Evolutionary conservation across 208 protist species (phyloP), one percentile per base, ranked within the genome.

Genomic region (Crithidia mellificae): DNA sequence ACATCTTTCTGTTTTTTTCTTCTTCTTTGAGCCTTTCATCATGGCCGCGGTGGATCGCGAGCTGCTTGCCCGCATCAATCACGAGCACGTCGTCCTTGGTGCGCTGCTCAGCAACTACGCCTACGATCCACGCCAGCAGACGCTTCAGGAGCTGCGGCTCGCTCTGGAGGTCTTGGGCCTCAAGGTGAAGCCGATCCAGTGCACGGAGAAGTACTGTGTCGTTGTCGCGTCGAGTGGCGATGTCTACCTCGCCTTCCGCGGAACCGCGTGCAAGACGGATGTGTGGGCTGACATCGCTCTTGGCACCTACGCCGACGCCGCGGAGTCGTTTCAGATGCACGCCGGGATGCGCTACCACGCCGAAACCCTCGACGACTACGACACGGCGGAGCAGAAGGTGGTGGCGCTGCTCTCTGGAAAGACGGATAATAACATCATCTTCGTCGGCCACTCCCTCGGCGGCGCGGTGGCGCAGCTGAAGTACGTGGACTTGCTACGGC

Each of bases 1-100:
- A n/a, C n/a, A n/a, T n/a, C n/a, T n/a, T n/a, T n/a, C 34, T 38
- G 4, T 46, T 46, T 46, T 46, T 46, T 46, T 46, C 41, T 41
- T 41, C 36, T 12, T 41, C 36, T 41, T 41, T 41, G 12, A 6
- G 36, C 9, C 12, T 12, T 6, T n/a, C 41, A 15, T 2, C 41
- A n/a, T 46, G 41, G n/a, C n/a, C n/a, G 41, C 14, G 14, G 41
- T 46, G 17, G 41, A 20, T 15, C 41, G 8, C n/a, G 41, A n/a
- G 41, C 41, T 46, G 41, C 41, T 46, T 15, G 17, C 41, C 8
- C 41, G 41, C 14, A 2, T 46, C 41, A 46, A 46, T 46, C 41
- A 46, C 14, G 41, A 46, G 17, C 41, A 46, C 41, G 41, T 46
- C 41, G 14, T 46, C 17, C 41, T 46, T n/a, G 41, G 41, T n/a